phyloP scores from a whole-genome alignment of 768 basidiomycete species.

The Boletus reticuloceps region DNA sequence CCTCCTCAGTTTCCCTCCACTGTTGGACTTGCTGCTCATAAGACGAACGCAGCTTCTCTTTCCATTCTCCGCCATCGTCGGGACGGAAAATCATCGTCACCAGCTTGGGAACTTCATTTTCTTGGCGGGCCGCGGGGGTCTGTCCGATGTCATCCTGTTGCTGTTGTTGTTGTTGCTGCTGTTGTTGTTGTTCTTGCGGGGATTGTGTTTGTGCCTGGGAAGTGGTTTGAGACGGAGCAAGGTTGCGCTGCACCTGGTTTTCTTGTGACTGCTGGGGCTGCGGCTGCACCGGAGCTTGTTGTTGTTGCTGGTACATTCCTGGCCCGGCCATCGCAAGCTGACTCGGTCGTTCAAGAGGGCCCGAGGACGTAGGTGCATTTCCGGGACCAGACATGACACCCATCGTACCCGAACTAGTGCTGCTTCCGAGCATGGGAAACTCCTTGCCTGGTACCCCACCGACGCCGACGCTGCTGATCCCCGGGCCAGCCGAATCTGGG shows the following conservation, averaged over 20 bases:
- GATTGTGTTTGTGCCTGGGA: constrained; percentile 18
- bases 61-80: constrained; percentile 85
- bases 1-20: constrained; percentile 48
- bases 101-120: constrained; percentile 19
- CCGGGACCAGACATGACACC: constrained; percentile 51
- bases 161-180: constrained; percentile 13
- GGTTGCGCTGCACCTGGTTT: constrained; percentile 25
- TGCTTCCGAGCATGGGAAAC: constrained; percentile 59
- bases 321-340: constrained; percentile 32
- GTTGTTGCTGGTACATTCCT: constrained; percentile 42
- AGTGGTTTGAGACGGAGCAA: constrained; percentile 35
- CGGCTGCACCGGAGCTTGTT: constrained; percentile 20
- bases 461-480: constrained; percentile 44
- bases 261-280: constrained; percentile 32
- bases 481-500: constrained; percentile 51
- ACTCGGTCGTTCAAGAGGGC: constrained; percentile 52
- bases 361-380: constrained; percentile 46
- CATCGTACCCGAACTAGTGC: constrained; percentile 27
- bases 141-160: constrained; percentile 20
- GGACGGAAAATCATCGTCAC: constrained; percentile 85
- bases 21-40: constrained; percentile 46
- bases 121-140: constrained; percentile 7
- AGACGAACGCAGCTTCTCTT: constrained; percentile 66
- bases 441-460: constrained; percentile 48
- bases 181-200: constrained; percentile 18